Base-by-base conservation (phyloP, 2,329 filamentous ascomycete species). In the Periconia sp. region DNA sequence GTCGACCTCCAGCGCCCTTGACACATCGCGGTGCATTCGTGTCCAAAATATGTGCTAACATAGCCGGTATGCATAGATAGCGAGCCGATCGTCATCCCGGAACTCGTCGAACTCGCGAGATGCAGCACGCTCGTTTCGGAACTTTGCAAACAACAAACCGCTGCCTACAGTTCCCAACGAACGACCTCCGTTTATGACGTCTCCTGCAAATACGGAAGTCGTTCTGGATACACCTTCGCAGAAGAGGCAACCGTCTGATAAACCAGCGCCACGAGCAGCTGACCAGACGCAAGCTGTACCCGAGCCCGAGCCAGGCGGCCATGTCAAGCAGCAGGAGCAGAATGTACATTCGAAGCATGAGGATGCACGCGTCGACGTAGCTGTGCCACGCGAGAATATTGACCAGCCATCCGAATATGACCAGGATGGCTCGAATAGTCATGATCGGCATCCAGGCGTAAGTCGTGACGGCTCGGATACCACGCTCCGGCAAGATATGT, bases 1-100 rank as follows among this genome's bases (percentile, higher is more conserved):
- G 22, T 38, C 29, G 25, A 50, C 46, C 43, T 33, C 23, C 48
- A n/a, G n/a, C 35, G 36, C 30, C 17, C 4, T 16, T 23, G 11
- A 32, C 43, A 25, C 24, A 16, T 35, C 25, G 28, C 23, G 38
- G 50, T 42, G 49, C 62, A 47, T n/a, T n/a, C n/a, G 28, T n/a
- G n/a, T n/a, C n/a, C n/a, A n/a, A n/a, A n/a, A n/a, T n/a, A n/a
- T n/a, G n/a, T n/a, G n/a, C n/a, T n/a, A n/a, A n/a, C n/a, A n/a
- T n/a, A n/a, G n/a, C n/a, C n/a, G n/a, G n/a, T n/a, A n/a, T n/a
- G n/a, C 25, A 15, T 39, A 70, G 66, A 63, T 70, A 46, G 65
- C 65, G 18, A 70, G 65, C 18, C 63, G 65, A 31, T 65, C 66
- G n/a, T 69, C 65, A 6, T 70, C 66, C 9, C 59, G 66, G 16